A percentile compares a stretch with the other conserved stretches of the same genome.
Conservation (phyloP, 78 protist genomes). For the Chrysochromulina parva region DNA sequence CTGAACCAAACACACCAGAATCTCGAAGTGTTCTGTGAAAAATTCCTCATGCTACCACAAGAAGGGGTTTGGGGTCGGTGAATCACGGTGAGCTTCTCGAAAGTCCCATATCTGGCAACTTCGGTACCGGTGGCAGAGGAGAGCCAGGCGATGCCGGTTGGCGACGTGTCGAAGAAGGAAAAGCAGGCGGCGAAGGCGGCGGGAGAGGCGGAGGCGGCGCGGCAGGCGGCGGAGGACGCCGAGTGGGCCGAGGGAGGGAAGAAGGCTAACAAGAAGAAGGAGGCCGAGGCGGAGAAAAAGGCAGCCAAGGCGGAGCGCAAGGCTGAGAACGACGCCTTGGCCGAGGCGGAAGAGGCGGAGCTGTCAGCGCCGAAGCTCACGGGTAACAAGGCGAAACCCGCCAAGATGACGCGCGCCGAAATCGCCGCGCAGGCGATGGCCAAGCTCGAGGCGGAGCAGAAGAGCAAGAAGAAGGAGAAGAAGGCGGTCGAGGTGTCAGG, state of each 20-base stretch:
- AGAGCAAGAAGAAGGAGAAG: not conserved
- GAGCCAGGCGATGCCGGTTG: no score
- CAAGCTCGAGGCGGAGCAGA: not conserved
- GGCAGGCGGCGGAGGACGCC: constrained; percentile 4
- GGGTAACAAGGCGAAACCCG: not conserved
- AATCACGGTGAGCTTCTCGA: no score
- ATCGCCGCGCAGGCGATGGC: not conserved
- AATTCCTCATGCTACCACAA: no score
- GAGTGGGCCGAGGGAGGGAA: not conserved
- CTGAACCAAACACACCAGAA: no score
- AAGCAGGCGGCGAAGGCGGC: not conserved
- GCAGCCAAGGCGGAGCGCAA: not conserved
- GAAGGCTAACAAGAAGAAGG: not conserved
- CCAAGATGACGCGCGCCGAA: constrained; percentile 22
- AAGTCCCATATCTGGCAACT: no score
- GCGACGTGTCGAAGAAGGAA: not conserved
- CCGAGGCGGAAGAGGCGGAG: not conserved
- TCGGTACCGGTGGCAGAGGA: no score
- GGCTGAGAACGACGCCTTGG: not conserved
- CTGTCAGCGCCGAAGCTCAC: not conserved
- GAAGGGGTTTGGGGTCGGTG: no score
- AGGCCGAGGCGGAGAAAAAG: not conserved
- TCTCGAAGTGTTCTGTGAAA: no score
- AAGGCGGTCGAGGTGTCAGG: not conserved
- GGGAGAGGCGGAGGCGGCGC: not conserved